Evolutionary conservation across 176 grass and related monocot genomes (phyloP), one percentile per base, ranked within the genome.

Genomic region (Luzula sylvatica): DNA sequence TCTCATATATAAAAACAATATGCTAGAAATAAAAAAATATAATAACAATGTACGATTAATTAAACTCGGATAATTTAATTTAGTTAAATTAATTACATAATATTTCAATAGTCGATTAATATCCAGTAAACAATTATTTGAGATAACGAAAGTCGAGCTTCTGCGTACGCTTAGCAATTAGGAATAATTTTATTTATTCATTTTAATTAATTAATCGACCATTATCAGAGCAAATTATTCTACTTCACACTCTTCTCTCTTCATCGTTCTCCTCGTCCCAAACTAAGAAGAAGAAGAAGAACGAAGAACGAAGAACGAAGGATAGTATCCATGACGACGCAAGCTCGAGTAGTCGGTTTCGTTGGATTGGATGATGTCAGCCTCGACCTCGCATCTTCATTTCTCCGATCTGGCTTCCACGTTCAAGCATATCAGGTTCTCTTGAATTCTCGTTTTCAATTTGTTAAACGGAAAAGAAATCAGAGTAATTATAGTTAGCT

Each of bases 361-460:
- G 23, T 94, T 25, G 79, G 88, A 15, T 68, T 72, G 25, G 79
- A 83, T 29, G 69, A 69, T 23, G 72, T 72, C 32, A 30, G 58
- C 45, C 20, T 68, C 15, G 21, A 60, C 59, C 73, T 94, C 40
- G 88, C 78, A 3, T 74, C 75, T 16, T 74, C 75, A 16, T 75
- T 94, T 50, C 19, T 79, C 79, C 72, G 65, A 58, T 71, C 79
- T 41, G 83, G 88, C 24, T 78, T 70, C 30, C 48, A 59, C 43
- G 72, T 87, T 27, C 88, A 78, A 49, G 46, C 56, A 1, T 3
- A 25, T 19, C 18, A 23, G 35, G 56, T 45, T 15, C 23, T 17
- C 12, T 57, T 38, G 15, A 17, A 7, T 8, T 30, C 27, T 19
- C 11, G 20, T 12, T 11, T 25, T 44, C 13, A 12, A 24, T 18